Base-by-base conservation (phyloP, 352 stramenopile species). In the Phytophthora nicotianae region DNA sequence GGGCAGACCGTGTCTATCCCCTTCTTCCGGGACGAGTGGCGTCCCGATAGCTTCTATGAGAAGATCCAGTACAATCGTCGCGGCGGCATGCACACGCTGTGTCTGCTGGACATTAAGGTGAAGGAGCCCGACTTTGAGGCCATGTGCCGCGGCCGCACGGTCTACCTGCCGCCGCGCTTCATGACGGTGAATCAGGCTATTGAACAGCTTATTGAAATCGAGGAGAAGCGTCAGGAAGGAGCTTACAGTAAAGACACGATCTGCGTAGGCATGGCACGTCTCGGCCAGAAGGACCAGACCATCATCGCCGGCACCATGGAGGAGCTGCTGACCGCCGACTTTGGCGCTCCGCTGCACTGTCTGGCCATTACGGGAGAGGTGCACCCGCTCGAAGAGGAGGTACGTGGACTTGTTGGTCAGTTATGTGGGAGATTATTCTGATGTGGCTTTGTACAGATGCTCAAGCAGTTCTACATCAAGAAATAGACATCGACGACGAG, bases 101-200 rank as follows among this genome's bases (percentile, higher is more conserved):
- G 96, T 74, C 72, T 99, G 26, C 78, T 99, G 13, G 97, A 99
- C 74, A 99, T 99, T 73, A 99, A 99, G 82, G 95, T 99, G 16
- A 99, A 99, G 75, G 97, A 99, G 76, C 97, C 97, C 38, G 97
- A 99, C 79, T 99, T 98, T 70, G 90, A 98, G 23, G 93, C 95
- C 50, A 98, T 99, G 89, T 88, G 85, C 29, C 97, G 94, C 66
- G 96, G 93, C 46, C 88, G 85, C 61, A 96, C 77, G 48, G 80
- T 95, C 16, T 99, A 94, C 72, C 76, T 99, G 58, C 97, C 97
- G 42, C 97, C 97, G 42, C 83, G 97, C 35, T 99, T 98, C 75
- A 99, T 99, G 97, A 98, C 93, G 16, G 95, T 99, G 17, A 98
- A 97, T 71, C 84, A 97, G 64, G 93, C 94, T 1, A 70, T 98